phyloP scores from a whole-genome alignment of 2,329 filamentous ascomycete genomes.

The Aspergillus persii region DNA sequence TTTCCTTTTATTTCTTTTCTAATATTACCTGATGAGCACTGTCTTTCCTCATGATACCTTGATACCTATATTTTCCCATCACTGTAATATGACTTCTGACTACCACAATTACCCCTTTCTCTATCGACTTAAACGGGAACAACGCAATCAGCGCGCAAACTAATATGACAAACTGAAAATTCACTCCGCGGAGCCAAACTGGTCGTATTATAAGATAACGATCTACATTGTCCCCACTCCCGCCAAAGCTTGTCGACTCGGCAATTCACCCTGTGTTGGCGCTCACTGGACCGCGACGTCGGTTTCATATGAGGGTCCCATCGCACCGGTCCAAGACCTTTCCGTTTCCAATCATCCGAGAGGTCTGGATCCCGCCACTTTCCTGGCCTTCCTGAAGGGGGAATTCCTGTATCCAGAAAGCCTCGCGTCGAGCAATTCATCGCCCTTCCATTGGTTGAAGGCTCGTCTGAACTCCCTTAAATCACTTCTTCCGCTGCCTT shows the following conservation, averaged over 20 bases:
- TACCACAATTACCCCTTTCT: background rate
- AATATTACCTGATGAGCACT: background rate
- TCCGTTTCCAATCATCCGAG: background rate
- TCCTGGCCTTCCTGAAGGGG: background rate
- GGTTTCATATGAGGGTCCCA: background rate
- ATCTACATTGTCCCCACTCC: slow-evolving; percentile 6
- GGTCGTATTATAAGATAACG: background rate
- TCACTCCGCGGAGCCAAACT: background rate
- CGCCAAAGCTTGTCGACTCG: background rate
- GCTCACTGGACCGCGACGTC: background rate
- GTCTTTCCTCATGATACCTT: background rate
- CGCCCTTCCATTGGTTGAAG: background rate
- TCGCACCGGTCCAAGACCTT: background rate
- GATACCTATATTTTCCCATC: background rate
- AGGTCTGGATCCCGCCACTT: background rate
- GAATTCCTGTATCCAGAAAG: background rate
- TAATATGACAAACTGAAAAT: background rate
- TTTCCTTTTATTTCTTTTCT: background rate
- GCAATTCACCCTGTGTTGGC: background rate
- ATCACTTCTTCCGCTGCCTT: too few species aligned
- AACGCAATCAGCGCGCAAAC: background rate
- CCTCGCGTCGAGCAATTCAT: background rate
- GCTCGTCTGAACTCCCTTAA: background rate
- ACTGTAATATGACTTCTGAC: background rate
- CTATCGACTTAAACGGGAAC: background rate